phyloP scores from a whole-genome alignment of 2,329 filamentous ascomycete species.

The Chaetothyriales sp. region DNA sequence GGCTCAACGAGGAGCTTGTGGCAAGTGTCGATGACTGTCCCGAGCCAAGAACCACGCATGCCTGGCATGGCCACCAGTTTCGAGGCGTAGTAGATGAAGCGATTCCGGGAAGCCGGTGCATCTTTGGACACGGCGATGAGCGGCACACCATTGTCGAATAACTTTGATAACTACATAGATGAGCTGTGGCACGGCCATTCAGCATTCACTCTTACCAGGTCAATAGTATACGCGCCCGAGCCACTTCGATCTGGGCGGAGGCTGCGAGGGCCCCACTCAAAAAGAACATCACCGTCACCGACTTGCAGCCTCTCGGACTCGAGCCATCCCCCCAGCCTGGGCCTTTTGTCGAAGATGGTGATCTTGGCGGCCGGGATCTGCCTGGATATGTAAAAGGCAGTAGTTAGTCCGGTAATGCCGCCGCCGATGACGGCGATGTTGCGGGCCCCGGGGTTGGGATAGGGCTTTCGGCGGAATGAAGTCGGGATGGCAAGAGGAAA shows the following conservation, averaged over 20 bases:
- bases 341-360: constrained; percentile 63
- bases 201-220: constrained; percentile 45
- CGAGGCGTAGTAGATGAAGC: constrained; percentile 82
- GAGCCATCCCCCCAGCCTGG: constrained; percentile 72
- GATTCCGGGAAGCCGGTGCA: constrained; percentile 44
- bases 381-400: constrained; percentile 62
- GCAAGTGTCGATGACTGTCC: constrained; percentile 22
- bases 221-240: constrained; percentile 53
- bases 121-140: constrained; percentile 31
- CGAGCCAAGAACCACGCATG: constrained; percentile 17
- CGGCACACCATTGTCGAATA: constrained; percentile 7
- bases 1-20: constrained; percentile 37
- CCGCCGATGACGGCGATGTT: constrained; percentile 60
- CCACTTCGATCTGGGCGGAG: constrained; percentile 42
- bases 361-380: constrained; percentile 56
- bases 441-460: constrained; percentile 20
- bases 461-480: not conserved
- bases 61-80: constrained; percentile 54
- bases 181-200: not conserved
- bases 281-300: constrained; percentile 50
- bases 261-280: constrained; percentile 75
- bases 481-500: not conserved
- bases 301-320: constrained; percentile 51
- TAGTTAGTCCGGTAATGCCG: constrained; percentile 68
- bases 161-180: not conserved